These are phyloP conservation scores for Fusarium udum DNA, from an alignment of 2,329 filamentous ascomycete species.

Conservation along the genomic window DNA sequence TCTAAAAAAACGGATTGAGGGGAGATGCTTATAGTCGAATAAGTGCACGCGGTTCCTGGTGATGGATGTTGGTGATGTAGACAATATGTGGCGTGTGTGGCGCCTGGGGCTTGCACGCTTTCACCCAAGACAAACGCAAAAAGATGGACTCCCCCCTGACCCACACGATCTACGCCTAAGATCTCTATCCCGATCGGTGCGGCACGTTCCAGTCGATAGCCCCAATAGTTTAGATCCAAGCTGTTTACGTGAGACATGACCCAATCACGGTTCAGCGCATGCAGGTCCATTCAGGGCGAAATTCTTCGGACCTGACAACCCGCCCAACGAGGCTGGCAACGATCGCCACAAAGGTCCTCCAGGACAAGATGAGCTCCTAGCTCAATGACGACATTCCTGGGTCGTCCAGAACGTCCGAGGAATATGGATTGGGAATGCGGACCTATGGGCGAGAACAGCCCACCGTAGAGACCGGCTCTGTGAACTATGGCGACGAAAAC, in stretches of 20 bases:
- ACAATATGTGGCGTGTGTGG: constrained; percentile 18
- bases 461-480: not conserved
- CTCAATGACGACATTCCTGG: constrained; percentile 30
- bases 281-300: constrained; percentile 24
- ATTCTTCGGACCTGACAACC: constrained; percentile 27
- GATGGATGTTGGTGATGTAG: not conserved
- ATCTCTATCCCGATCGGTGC: constrained; percentile 27
- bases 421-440: constrained; percentile 27
- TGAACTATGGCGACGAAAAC: constrained; percentile 28
- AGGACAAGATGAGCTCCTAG: constrained; percentile 2
- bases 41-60: constrained; percentile 17
- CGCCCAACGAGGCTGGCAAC: not conserved
- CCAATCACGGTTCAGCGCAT: constrained; percentile 22
- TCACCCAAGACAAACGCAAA: constrained; percentile 26
- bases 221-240: constrained; percentile 4
- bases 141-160: not conserved
- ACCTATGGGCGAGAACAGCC: constrained; percentile 25
- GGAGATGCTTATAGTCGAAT: constrained; percentile 9
- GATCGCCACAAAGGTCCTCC: not conserved
- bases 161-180: not conserved
- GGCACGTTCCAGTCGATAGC: constrained; percentile 32
- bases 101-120: constrained; percentile 24
- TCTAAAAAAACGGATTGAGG: constrained; percentile 15
- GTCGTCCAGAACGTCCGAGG: constrained; percentile 8
- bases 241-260: not conserved